phyloP scores from a whole-genome alignment of 2,329 filamentous ascomycete genomes.

The Alternaria ventricosa region DNA sequence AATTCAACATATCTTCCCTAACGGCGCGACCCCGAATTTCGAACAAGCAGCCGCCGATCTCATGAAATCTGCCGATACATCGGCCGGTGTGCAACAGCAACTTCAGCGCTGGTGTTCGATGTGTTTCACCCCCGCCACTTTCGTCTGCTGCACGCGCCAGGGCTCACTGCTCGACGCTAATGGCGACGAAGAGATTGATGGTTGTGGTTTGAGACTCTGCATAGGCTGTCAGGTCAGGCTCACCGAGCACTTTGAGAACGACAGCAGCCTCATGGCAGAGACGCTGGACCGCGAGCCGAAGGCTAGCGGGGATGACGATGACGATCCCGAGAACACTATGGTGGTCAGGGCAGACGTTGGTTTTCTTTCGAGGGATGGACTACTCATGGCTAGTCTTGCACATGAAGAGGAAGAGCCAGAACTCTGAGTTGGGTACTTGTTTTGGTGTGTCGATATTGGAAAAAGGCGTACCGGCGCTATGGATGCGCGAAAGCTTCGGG shows the following conservation, averaged over 20 bases:
- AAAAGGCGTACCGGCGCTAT: background rate
- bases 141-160: constrained; percentile 20
- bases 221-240: constrained; percentile 20
- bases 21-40: constrained; percentile 1
- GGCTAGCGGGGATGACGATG: constrained; percentile 9
- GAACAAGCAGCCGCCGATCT: constrained; percentile 18
- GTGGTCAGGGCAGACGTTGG: constrained; percentile 35
- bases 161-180: background rate
- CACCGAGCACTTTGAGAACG: constrained; percentile 9
- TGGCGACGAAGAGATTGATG: constrained; percentile 16
- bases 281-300: constrained; percentile 28
- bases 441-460: background rate
- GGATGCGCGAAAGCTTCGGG: background rate
- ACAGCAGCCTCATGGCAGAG: constrained; percentile 18
- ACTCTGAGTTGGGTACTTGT: background rate
- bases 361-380: constrained; percentile 26
- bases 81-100: constrained; percentile 14
- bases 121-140: constrained; percentile 34
- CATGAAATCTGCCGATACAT: constrained; percentile 7
- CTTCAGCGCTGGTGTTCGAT: constrained; percentile 39
- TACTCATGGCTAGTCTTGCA: constrained; percentile 26
- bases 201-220: constrained; percentile 41
- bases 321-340: constrained; percentile 3
- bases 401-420: background rate
- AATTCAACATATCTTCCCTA: constrained; percentile 7